phyloP scores from a whole-genome alignment of 257 asterid species.

The Plantago major region DNA sequence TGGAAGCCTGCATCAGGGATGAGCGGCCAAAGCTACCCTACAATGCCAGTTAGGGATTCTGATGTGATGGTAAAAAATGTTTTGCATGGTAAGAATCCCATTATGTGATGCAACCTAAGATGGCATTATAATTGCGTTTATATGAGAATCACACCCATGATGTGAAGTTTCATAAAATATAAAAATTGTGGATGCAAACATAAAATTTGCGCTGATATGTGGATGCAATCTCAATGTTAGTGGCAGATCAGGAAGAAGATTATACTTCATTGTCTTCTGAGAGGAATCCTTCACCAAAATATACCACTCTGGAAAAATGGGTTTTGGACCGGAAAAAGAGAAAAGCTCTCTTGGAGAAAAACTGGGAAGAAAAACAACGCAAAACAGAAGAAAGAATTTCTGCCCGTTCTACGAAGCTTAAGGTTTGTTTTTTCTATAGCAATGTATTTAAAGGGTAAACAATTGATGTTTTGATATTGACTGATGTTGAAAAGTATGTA shows the following conservation, averaged over 20 bases:
- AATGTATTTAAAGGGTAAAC: conserved; percentile 13
- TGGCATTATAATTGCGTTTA: no score
- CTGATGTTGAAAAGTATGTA: no score
- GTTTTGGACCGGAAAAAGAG: conserved; percentile 66
- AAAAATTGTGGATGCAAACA: neutral
- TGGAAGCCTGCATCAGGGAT: conserved; percentile 71
- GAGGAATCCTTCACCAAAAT: conserved; percentile 67
- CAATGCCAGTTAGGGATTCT: conserved; percentile 42
- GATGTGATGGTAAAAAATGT: conserved; percentile 34
- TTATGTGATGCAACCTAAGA: no score
- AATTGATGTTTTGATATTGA: neutral
- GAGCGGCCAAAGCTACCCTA: conserved; percentile 45
- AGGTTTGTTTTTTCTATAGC: conserved; percentile 45
- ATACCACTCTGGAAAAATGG: conserved; percentile 77
- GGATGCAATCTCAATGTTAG: conserved; percentile 31
- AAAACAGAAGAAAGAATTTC: conserved; percentile 72
- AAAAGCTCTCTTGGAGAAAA: conserved; percentile 51
- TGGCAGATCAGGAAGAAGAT: conserved; percentile 65
- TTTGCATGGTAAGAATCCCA: neutral
- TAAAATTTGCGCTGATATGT: conserved; percentile 17
- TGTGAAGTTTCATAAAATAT: neutral
- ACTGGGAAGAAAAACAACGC: conserved; percentile 68
- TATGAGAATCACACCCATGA: no score
- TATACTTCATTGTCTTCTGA: conserved; percentile 46
- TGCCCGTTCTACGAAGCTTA: conserved; percentile 63